These are phyloP conservation scores for Diaporthe helianthi DNA, from an alignment of 2,329 filamentous ascomycete genomes.

Conservation along the genomic window DNA sequence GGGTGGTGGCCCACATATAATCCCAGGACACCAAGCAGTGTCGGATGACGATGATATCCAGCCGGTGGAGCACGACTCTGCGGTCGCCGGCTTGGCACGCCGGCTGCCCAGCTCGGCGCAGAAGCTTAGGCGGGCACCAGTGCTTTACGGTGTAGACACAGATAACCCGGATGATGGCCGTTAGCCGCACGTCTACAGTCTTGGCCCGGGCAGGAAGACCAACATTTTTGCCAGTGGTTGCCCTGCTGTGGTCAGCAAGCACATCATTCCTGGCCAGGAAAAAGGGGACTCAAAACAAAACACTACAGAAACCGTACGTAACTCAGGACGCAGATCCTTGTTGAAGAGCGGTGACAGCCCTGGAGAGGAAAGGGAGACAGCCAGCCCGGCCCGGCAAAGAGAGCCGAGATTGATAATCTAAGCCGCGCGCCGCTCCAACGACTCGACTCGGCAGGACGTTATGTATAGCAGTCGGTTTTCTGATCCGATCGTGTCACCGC, in stretches of 20 bases:
- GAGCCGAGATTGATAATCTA: slow-evolving; percentile 5
- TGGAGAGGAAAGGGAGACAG: neutral
- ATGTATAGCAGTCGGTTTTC: neutral
- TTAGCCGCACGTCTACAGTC: neutral
- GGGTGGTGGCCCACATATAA: slow-evolving; percentile 2
- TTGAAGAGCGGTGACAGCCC: slow-evolving; percentile 13
- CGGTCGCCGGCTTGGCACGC: slow-evolving; percentile 26
- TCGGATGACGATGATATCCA: slow-evolving; percentile 18
- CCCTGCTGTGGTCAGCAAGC: neutral
- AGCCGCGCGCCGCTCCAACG: neutral
- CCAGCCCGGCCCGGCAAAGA: neutral
- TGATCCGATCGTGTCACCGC: neutral
- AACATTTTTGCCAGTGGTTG: neutral
- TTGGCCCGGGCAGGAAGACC: neutral
- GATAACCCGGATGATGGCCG: slow-evolving; percentile 10
- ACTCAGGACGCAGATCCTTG: slow-evolving; percentile 1
- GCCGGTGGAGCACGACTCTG: slow-evolving; percentile 18
- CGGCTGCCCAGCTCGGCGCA: neutral
- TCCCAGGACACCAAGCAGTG: slow-evolving; percentile 5
- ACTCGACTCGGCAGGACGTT: neutral
- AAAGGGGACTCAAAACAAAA: neutral
- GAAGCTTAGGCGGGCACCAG: neutral
- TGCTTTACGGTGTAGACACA: too few species aligned
- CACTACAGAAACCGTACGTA: slow-evolving; percentile 3
- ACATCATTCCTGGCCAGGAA: neutral